phyloP scores from a whole-genome alignment of 2,329 filamentous ascomycete species.

The Fusarium udum region DNA sequence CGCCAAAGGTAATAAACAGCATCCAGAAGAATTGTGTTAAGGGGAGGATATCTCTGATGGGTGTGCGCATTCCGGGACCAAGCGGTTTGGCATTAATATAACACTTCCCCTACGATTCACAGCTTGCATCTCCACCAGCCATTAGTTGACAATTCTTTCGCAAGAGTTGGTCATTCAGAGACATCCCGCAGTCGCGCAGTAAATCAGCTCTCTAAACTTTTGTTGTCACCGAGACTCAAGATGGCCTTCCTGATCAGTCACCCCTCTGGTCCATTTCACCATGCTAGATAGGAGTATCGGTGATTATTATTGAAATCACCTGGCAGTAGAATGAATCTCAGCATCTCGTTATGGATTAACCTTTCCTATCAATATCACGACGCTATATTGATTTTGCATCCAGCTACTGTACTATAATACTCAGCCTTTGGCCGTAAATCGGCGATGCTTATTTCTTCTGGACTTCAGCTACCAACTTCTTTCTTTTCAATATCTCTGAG shows the following conservation, averaged over 20 bases:
- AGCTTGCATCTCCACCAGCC: background rate
- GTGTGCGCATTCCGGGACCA: no score
- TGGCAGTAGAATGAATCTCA: background rate
- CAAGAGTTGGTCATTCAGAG: background rate
- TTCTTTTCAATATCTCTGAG: background rate
- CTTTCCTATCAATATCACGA: background rate
- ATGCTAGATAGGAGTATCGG: no score
- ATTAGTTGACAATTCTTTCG: background rate
- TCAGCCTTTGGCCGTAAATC: background rate
- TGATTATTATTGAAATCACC: background rate
- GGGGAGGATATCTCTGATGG: fast-evolving
- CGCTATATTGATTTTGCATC: background rate
- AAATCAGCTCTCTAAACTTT: background rate
- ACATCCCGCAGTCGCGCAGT: background rate
- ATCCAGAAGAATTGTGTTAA: no score
- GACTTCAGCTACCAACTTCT: background rate
- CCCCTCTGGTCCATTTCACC: background rate
- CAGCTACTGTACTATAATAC: background rate
- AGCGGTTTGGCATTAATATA: background rate
- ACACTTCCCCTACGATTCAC: background rate
- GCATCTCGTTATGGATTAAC: background rate
- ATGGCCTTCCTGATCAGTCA: background rate
- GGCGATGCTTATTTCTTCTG: background rate
- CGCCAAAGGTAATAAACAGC: no score
- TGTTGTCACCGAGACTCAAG: background rate